Conservation (phyloP, 1,139 yeast genomes). For the Pichia sp. region DNA sequence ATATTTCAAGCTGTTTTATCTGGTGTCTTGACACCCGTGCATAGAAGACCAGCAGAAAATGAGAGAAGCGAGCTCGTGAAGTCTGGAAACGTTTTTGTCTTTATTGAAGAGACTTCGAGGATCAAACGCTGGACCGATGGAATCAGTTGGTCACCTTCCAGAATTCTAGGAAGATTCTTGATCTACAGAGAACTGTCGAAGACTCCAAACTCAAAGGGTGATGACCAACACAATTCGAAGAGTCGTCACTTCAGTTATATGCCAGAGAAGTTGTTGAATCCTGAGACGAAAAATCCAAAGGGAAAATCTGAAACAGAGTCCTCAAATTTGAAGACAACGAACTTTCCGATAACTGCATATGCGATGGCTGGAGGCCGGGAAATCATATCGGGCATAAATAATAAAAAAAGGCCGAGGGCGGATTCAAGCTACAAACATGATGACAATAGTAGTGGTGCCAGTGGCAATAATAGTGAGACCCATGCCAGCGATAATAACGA, state of each 20-base stretch:
- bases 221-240: neutral
- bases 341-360: constrained; percentile 21
- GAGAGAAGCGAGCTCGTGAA: constrained; percentile 64
- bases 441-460: neutral
- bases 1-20: constrained; percentile 75
- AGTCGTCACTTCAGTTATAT: neutral
- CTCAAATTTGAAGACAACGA: neutral
- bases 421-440: neutral
- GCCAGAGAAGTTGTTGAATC: neutral
- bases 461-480: neutral
- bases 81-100: constrained; percentile 81
- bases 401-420: constrained; percentile 29
- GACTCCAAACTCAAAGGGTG: constrained; percentile 30
- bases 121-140: constrained; percentile 96
- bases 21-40: constrained; percentile 58
- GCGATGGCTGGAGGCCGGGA: constrained; percentile 19
- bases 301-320: neutral
- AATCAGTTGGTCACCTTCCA: constrained; percentile 84
- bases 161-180: constrained; percentile 78
- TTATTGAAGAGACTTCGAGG: constrained; percentile 76
- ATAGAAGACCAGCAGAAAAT: constrained; percentile 76
- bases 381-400: constrained; percentile 13
- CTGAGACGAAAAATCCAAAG: neutral
- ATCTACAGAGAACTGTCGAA: constrained; percentile 77
- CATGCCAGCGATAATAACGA: neutral